Conservation (phyloP, 805 yeast species). For the Ascoidea tarda region DNA sequence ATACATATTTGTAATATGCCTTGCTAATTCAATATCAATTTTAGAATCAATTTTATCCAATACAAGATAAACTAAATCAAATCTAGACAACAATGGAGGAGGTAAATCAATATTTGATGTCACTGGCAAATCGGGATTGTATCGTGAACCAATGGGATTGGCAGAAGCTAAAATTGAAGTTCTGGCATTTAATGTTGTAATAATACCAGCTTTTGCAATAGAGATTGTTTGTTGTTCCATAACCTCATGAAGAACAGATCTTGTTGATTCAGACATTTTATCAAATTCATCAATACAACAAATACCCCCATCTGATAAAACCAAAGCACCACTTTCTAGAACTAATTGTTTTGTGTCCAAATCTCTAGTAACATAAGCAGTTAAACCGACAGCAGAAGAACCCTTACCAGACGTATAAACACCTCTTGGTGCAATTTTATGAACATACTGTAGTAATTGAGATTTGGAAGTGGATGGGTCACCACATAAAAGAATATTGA, state of each 20-base stretch:
- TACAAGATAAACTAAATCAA: conserved; percentile 85
- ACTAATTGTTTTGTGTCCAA: conserved; percentile 88
- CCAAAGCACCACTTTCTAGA: conserved; percentile 91
- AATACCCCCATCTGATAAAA: conserved; percentile 93
- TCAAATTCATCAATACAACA: conserved; percentile 99
- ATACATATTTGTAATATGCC: conserved; percentile 84
- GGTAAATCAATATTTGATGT: conserved; percentile 93
- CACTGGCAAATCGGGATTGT: conserved; percentile 90
- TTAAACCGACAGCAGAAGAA: conserved; percentile 96
- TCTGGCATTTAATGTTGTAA: conserved; percentile 91
- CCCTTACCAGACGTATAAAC: conserved; percentile 98
- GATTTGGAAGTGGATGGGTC: conserved; percentile 98
- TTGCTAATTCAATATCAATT: conserved; percentile 74
- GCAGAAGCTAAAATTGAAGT: conserved; percentile 95
- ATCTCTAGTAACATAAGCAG: conserved; percentile 94
- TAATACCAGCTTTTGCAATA: conserved; percentile 96
- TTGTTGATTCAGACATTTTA: conserved; percentile 88
- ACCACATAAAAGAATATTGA: conserved; percentile 84
- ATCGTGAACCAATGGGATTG: conserved; percentile 90
- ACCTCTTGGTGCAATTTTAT: conserved; percentile 95
- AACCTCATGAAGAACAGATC: conserved; percentile 94
- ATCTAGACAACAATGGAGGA: conserved; percentile 89
- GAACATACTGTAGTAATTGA: conserved; percentile 87
- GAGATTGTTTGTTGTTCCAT: conserved; percentile 99
- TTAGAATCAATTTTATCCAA: conserved; percentile 85